phyloP scores from a whole-genome alignment of 345 rosid genomes.

The Physaria fendleri region DNA sequence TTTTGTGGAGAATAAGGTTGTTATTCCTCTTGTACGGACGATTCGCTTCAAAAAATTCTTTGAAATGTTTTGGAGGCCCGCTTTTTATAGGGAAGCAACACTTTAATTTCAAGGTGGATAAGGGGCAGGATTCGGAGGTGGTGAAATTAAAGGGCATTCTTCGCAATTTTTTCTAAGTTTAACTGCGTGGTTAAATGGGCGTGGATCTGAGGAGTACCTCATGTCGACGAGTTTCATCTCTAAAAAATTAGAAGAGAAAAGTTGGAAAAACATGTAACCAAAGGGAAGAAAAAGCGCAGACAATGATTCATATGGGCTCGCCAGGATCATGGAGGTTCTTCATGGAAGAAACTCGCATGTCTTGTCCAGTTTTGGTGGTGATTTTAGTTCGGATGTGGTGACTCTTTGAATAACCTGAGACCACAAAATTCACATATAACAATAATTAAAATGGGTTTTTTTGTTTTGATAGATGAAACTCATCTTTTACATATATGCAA shows the following conservation, averaged over 20 bases:
- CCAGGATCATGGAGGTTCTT: constrained; percentile 91
- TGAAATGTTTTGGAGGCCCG: too few relatives aligned
- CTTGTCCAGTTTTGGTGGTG: constrained; percentile 83
- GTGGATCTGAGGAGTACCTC: constrained; percentile 48
- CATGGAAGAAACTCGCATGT: constrained; percentile 79
- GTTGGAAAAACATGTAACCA: constrained; percentile 81
- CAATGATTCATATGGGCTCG: constrained; percentile 81
- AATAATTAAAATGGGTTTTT: not conserved
- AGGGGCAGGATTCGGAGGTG: too few relatives aligned
- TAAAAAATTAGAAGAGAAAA: constrained; percentile 69
- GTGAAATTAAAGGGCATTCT: too few relatives aligned
- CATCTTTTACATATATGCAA: not conserved
- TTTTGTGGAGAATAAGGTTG: too few relatives aligned
- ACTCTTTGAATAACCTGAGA: constrained; percentile 82
- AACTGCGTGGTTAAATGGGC: not conserved
- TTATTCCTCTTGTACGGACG: too few relatives aligned
- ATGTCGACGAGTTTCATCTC: constrained; percentile 71
- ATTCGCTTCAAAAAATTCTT: too few relatives aligned
- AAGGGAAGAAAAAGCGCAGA: constrained; percentile 82
- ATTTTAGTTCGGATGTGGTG: constrained; percentile 95
- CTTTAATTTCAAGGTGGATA: too few relatives aligned
- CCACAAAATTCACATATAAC: not conserved
- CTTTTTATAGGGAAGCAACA: too few relatives aligned
- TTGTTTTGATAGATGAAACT: too few relatives aligned
- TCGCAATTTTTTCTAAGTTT: too few relatives aligned